These are phyloP conservation scores for Solanum rostratum DNA, from an alignment of 257 asterid genomes.

Conservation along the genomic window DNA sequence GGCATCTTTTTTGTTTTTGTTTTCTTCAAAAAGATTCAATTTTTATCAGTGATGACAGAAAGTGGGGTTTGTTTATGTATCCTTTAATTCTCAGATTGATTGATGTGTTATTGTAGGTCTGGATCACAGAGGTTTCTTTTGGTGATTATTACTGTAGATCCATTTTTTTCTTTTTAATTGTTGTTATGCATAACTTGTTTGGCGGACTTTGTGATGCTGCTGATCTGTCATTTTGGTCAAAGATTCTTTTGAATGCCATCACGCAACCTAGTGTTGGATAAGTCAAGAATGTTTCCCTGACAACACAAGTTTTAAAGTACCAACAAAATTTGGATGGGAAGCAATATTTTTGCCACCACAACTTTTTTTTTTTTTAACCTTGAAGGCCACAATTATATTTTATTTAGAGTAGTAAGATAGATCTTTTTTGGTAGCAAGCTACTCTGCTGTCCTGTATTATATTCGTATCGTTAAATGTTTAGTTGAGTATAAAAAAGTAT, in stretches of 20 bases:
- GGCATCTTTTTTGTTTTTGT: not conserved
- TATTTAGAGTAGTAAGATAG: not conserved
- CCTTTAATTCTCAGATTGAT: not conserved
- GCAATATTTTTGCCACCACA: not conserved
- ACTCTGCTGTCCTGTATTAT: not conserved
- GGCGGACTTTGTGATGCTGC: not conserved
- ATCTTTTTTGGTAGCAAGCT: not conserved
- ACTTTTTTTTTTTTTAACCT: not conserved
- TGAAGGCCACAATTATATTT: not conserved
- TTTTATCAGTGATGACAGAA: not conserved
- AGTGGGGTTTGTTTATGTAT: not conserved
- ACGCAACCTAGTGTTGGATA: not conserved
- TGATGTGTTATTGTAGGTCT: not conserved
- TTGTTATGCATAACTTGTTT: not conserved
- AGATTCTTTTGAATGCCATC: not conserved
- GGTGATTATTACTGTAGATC: not conserved
- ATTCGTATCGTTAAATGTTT: not conserved
- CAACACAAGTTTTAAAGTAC: not conserved
- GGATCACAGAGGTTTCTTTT: not conserved
- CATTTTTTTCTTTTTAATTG: not conserved
- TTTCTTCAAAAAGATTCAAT: not conserved
- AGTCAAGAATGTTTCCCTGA: not conserved
- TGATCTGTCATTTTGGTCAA: not conserved
- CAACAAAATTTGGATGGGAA: not conserved
- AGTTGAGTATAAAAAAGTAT: not conserved